Base-by-base conservation (phyloP, 768 basidiomycete genomes). In the Ephemerocybe angulata region DNA sequence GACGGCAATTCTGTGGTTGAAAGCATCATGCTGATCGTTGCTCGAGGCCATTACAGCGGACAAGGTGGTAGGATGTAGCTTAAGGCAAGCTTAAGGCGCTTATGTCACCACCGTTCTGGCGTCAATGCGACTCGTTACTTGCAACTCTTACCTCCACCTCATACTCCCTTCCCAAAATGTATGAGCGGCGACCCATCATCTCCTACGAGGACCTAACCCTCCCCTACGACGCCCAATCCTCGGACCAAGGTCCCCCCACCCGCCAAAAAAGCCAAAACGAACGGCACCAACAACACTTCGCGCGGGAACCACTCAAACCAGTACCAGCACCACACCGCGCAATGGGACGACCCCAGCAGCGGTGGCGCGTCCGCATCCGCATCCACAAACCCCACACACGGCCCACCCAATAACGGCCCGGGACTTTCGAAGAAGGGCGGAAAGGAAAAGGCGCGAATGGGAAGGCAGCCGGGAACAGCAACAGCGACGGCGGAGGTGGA, bases 1-100 rank as follows among this genome's bases (percentile, higher is more conserved):
- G 57, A 90, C 85, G 22, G 87, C 88, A 28, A 90, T 66, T 50
- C 84, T 77, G 66, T 91, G 87, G 41, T 74, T 80, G 66, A 87
- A 88, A 22, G 77, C 75, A 54, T 67, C 66, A 33, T 63, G 58
- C 4, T 59, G 60, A 22, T 56, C 54, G 25, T 57, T 57, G 17
- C 61, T 58, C 51, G 67, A 66, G 15, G 67, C 62, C 69, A 72
- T 70, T n/a, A n/a, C n/a, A n/a, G n/a, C n/a, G n/a, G n/a, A n/a
- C n/a, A n/a, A n/a, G n/a, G n/a, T n/a, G n/a, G n/a, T n/a, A n/a
- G n/a, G n/a, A n/a, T n/a, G n/a, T n/a, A n/a, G n/a, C n/a, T n/a
- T n/a, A n/a, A n/a, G n/a, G n/a, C n/a, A n/a, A n/a, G n/a, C n/a
- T n/a, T n/a, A n/a, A n/a, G n/a, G n/a, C n/a, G n/a, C n/a, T n/a